Base-by-base conservation (phyloP, 2,329 filamentous ascomycete genomes). In the Chrysoporthe puriensis region DNA sequence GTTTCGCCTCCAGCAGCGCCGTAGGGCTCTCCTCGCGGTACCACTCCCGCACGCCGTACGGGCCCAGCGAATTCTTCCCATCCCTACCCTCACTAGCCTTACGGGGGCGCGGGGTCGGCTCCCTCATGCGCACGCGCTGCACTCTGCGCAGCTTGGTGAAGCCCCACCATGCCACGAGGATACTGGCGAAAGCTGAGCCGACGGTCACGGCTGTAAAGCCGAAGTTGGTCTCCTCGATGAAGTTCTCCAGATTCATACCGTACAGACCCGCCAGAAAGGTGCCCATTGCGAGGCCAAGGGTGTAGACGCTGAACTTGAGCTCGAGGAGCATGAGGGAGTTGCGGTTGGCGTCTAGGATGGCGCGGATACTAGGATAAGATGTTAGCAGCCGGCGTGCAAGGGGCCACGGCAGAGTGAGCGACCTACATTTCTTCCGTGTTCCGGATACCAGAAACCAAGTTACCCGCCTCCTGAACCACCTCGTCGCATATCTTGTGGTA, bases 221-320 rank as follows among this genome's bases (percentile, higher is more conserved):
- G 78, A 93, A 87, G 78, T 93, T 88, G 1, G 92, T 94, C 77
- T 98, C 95, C 82, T 99, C 96, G 74, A 98, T 93, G 79, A 97
- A 98, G 80, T 98, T 98, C 77, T 97, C 96, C 71, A 99, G 83
- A 82, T 99, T 99, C 94, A 98, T 98, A 73, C 96, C 96, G 84
- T 98, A 99, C n/a, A 99, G 88, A n/a, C 94, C 94, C 9, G 96
- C 96, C 74, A 97, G 86, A 76, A 98, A 96, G 62, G 96, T 97
- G 66, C 96, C 96, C 76, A 94, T 93, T 65, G 93, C 95, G 60
- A 98, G 88, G n/a, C 94, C 94, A 4, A 99, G 87, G 0, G 96
- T 98, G 67, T 94, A 93, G 69, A 99, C 94, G 76, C 92, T 96
- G 81, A 98, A 97, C 77, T 97, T 97, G 73, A 99, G 89, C 71